Conservation (phyloP, 148 eudicot genomes). For the Vaccinium corymbosum region DNA sequence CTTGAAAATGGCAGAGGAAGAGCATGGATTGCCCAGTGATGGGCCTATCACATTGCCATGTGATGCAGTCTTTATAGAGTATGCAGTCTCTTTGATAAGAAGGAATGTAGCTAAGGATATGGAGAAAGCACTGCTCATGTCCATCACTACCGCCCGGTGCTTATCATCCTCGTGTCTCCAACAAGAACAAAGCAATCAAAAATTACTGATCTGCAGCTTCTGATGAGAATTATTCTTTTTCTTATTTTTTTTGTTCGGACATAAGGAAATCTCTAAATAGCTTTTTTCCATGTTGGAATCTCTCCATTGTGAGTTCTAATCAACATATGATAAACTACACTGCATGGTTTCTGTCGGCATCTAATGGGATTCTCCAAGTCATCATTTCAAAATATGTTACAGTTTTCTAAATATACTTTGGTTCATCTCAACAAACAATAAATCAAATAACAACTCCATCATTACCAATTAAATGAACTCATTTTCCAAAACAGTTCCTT, state of each 20-base stretch:
- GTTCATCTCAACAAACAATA: background rate
- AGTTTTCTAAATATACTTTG: background rate
- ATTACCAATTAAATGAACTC: background rate
- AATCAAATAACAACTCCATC: background rate
- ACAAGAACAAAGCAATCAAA: conserved; percentile 29
- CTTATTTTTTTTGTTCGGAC: background rate
- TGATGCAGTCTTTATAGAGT: conserved; percentile 34
- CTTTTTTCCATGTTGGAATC: background rate
- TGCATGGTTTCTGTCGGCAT: background rate
- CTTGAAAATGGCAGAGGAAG: conserved; percentile 44
- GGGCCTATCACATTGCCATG: conserved; percentile 46
- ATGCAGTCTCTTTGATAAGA: conserved; percentile 34
- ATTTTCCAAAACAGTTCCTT: background rate
- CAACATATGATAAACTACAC: background rate
- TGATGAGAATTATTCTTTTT: background rate
- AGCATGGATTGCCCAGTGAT: conserved; percentile 36
- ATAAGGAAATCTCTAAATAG: background rate
- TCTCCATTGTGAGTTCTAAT: background rate
- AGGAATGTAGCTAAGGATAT: conserved; percentile 18
- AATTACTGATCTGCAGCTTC: conserved; percentile 17
- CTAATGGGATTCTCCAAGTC: background rate
- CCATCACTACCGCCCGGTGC: conserved; percentile 6
- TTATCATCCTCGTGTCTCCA: background rate
- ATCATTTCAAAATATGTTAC: background rate
- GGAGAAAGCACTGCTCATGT: conserved; percentile 28